phyloP scores from a whole-genome alignment of 371 early-diverging fungal species.

The Apophysomyces sp. region DNA sequence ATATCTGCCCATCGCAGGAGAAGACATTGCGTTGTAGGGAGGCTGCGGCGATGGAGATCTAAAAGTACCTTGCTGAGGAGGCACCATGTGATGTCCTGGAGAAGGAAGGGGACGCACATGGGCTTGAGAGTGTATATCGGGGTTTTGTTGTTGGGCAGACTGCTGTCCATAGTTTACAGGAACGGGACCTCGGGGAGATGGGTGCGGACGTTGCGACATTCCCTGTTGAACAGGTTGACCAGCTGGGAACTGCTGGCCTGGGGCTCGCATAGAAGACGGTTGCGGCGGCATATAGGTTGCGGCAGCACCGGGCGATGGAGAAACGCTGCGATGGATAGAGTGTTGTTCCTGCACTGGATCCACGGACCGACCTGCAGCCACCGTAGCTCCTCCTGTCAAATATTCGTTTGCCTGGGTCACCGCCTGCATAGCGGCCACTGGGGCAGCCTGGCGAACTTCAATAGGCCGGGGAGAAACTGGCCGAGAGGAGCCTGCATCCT shows the following conservation, averaged over 20 bases:
- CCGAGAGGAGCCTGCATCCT: slow-evolving; percentile 5
- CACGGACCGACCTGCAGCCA: not conserved
- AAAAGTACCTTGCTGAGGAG: not conserved
- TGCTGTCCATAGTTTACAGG: not conserved
- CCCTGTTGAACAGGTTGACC: not conserved
- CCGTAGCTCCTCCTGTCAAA: not conserved
- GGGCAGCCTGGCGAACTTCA: slow-evolving; percentile 13
- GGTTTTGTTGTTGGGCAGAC: not conserved
- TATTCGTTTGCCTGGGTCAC: slow-evolving; percentile 12
- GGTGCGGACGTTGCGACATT: not conserved
- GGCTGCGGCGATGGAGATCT: not conserved
- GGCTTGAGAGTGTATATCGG: not conserved
- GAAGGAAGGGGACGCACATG: not conserved
- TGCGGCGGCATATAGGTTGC: not conserved
- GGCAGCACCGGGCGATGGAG: not conserved
- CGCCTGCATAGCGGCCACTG: slow-evolving; percentile 17
- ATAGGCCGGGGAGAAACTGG: slow-evolving; percentile 17
- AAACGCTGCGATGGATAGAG: not conserved
- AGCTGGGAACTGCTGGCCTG: not conserved
- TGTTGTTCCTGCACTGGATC: not conserved
- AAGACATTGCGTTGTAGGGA: not conserved
- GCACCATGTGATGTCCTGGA: not conserved
- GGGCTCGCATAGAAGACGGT: not conserved
- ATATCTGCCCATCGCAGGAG: not conserved
- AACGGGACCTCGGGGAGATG: not conserved